Base-by-base conservation (phyloP, 1,284 basidiomycete species). In the Puccinia polysora region DNA sequence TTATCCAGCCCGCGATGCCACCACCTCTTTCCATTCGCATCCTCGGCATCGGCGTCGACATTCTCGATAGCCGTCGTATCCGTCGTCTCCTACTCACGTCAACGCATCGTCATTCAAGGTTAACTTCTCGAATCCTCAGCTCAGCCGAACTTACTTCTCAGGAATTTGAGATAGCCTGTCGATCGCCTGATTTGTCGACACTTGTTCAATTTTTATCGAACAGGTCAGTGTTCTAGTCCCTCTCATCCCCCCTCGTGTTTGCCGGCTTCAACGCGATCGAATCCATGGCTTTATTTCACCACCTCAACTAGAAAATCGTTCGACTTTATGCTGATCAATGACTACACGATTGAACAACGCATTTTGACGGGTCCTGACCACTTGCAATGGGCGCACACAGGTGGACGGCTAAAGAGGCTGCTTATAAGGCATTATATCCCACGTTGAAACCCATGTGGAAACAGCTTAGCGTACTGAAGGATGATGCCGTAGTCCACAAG, bases 381-480 rank as follows among this genome's bases (percentile, higher is more conserved):
- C n/a, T n/a, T n/a, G n/a, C n/a, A n/a, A n/a, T n/a, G n/a, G n/a
- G 12, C 8, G 1, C 23, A 20, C 34, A n/a, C 52, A 79, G 78
- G 30, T 79, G 78, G 78, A 73, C 78, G 10, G 78, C 77, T 6
- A 79, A 79, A 65, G 78, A 79, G 74, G 78, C 78, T 0, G 76
- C 77, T 2, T 79, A 77, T 73, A 79, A 79, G 49, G 78, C 78
- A 0, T 63, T 78, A 6, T 77, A 75, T 69, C 75, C 78, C 0
- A 7, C 40, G 4, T 20, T 56, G 28, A 47, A 25, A 0, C 55
- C 73, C 1, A 68, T 64, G 1, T 79, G 78, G 78, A 75, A 77
- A 38, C 73, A 78, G 18, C 53, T 77, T 50, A 56, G 62, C 34
- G 47, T 77, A 2, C 14, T 40, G n/a, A 59, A 75, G 71, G 30